Base-by-base conservation (phyloP, 2,329 filamentous ascomycete genomes). In the Colletotrichum sp. region DNA sequence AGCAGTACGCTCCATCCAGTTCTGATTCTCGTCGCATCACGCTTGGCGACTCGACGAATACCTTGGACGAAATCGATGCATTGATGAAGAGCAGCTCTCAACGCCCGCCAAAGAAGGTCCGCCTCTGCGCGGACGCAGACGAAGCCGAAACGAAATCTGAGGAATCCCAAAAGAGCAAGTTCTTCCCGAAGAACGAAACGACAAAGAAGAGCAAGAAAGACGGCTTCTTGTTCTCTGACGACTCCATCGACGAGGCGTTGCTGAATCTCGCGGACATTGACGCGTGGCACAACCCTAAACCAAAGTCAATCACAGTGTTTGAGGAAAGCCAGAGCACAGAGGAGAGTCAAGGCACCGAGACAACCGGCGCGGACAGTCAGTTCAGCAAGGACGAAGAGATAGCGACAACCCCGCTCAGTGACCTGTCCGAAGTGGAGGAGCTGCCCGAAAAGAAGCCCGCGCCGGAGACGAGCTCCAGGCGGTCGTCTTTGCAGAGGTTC, bases 31-130 rank as follows among this genome's bases (percentile, higher is more conserved):
- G 73, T 16, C 76, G 74, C n/a, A 57, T 72, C 8, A 71, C 70
- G 3, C 63, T 66, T 5, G 26, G 65, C 18, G 34, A 69, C 8
- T n/a, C 69, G n/a, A 60, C 36, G 30, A 77, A 65, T 8, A 72
- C 66, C n/a, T n/a, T 69, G 24, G 77, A 69, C 18, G 75, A 75
- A 24, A 72, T 78, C 3, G 78, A 78, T 55, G 65, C 76, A 3
- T 34, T 78, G 34, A 72, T 78, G 71, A 70, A 60, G 28, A 66
- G 70, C 16, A 57, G 63, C 60, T 73, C 60, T 12, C 77, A 77
- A 24, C 78, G 90, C 66, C 90, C 91, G 26, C 86, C 86, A 69
- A 92, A 92, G 84, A 92, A 92, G 81, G 88, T 88, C 55, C 88
- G 90, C 49, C 82, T 92, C 8, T 91, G 89, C 73, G 85, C 88